Conservation (phyloP, 139 green algal species). For the Chlamydomonas sp. region DNA sequence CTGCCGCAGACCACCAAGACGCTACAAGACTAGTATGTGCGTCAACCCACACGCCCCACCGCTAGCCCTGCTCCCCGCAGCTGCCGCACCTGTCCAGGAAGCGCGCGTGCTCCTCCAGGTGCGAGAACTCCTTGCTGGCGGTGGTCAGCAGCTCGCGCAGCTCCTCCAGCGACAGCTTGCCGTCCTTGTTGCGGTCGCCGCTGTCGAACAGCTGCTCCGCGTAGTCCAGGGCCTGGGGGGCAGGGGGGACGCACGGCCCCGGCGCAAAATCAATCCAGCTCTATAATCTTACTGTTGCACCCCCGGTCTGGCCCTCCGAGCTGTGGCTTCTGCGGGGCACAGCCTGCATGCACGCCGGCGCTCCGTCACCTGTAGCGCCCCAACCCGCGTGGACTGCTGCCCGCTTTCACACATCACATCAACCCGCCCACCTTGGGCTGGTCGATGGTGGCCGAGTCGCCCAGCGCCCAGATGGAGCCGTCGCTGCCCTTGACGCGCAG, state of each 20-base stretch:
- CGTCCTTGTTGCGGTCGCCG: slow-evolving; percentile 64
- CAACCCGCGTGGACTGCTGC: not conserved
- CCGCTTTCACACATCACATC: not conserved
- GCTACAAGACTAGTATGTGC: not conserved
- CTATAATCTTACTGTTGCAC: too few relatives aligned
- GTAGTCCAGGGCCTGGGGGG: slow-evolving; percentile 43
- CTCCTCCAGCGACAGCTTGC: slow-evolving; percentile 66
- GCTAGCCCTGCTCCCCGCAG: not conserved
- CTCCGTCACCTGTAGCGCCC: not conserved
- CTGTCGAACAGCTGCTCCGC: slow-evolving; percentile 54
- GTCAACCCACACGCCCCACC: slow-evolving; percentile 45
- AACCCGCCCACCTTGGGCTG: slow-evolving; percentile 55
- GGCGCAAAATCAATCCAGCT: too few relatives aligned
- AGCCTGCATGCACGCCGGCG: not conserved
- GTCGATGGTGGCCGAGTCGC: slow-evolving; percentile 90
- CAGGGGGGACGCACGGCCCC: not conserved
- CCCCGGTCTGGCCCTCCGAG: too few relatives aligned
- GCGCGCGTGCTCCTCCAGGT: slow-evolving; percentile 83
- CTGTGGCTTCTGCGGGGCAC: not conserved
- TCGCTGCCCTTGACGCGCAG: slow-evolving; percentile 83
- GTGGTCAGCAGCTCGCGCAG: slow-evolving; percentile 64
- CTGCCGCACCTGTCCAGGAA: slow-evolving; percentile 76
- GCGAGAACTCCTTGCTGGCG: slow-evolving; percentile 76
- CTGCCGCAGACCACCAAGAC: not conserved
- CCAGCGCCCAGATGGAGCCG: slow-evolving; percentile 88